phyloP scores from a whole-genome alignment of 495 filamentous ascomycete genomes.

The Hypoxylon subgilvum region DNA sequence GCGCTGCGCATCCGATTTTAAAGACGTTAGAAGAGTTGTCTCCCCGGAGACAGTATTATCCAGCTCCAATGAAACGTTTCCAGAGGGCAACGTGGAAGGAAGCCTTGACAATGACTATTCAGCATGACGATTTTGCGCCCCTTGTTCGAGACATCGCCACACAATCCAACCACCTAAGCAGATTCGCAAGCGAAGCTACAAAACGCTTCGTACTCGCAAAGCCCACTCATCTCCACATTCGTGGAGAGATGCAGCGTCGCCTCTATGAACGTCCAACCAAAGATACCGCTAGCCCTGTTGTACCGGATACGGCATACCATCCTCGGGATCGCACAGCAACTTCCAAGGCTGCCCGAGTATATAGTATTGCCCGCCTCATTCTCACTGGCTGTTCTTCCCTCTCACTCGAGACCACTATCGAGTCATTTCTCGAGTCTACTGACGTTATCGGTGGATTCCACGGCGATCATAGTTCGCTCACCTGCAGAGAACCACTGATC shows the following conservation, averaged over 20 bases:
- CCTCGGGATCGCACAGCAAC: conserved; percentile 30
- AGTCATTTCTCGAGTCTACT: conserved; percentile 31
- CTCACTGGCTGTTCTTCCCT: conserved; percentile 25
- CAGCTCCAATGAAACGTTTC: conserved; percentile 53
- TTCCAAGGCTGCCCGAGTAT: conserved; percentile 31
- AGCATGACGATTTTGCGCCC: conserved; percentile 57
- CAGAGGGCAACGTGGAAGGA: conserved; percentile 57
- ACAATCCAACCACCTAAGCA: conserved; percentile 44
- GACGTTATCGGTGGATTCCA: conserved; percentile 47
- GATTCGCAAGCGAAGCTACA: conserved; percentile 31
- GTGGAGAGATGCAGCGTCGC: conserved; percentile 45
- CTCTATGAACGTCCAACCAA: conserved; percentile 47
- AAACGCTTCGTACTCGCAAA: neutral
- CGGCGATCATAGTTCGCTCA: conserved; percentile 11
- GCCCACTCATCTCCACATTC: conserved; percentile 40
- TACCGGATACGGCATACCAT: conserved; percentile 16
- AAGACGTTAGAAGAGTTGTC: conserved; percentile 51
- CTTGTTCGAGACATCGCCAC: conserved; percentile 51
- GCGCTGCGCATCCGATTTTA: conserved; percentile 29
- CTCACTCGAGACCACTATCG: conserved; percentile 15
- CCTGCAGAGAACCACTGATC: conserved; percentile 38
- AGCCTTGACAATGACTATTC: conserved; percentile 54
- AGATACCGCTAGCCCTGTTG: conserved; percentile 1
- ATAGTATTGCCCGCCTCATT: conserved; percentile 41
- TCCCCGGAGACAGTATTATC: conserved; percentile 64